phyloP scores from a whole-genome alignment of 1,284 basidiomycete species.

The Veloporphyrellus conicus region DNA sequence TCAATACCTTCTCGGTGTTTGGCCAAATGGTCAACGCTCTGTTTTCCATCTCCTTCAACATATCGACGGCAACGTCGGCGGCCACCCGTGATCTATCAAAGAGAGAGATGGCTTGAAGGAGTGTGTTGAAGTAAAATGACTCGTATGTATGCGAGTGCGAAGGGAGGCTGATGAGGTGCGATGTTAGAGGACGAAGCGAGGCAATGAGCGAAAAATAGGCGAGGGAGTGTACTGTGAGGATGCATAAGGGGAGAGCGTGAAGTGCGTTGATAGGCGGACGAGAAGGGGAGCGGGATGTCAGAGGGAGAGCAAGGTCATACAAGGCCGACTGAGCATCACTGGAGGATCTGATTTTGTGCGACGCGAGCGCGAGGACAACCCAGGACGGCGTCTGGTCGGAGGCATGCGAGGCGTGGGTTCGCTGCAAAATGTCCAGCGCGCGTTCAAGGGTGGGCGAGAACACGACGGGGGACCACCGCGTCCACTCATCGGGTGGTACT shows the following conservation, averaged over 20 bases:
- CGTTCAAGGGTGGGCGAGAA: conserved; percentile 33
- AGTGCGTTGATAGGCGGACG: too few relatives aligned
- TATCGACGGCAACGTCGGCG: conserved; percentile 37
- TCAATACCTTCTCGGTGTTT: conserved; percentile 44
- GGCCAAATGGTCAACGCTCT: conserved; percentile 40
- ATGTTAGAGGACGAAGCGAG: conserved; percentile 43
- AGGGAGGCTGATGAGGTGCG: conserved; percentile 39
- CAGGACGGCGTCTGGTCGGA: conserved; percentile 39
- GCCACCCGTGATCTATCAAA: conserved; percentile 41
- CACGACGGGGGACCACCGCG: conserved; percentile 37
- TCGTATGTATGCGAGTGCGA: conserved; percentile 33
- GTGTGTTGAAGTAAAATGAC: conserved; percentile 48
- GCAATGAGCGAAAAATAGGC: conserved; percentile 43
- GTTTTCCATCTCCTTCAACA: conserved; percentile 46
- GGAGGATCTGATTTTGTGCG: conserved; percentile 41
- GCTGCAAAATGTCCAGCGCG: conserved; percentile 28
- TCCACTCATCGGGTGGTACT: conserved; percentile 35
- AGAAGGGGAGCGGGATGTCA: conserved; percentile 3
- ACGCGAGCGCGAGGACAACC: conserved; percentile 50
- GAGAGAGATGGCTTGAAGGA: conserved; percentile 50
- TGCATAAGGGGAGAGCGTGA: conserved; percentile 42
- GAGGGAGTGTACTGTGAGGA: conserved; percentile 47
- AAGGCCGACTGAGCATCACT: conserved; percentile 20
- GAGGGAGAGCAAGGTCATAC: conserved; percentile 21
- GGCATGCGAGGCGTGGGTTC: not conserved